Evolutionary conservation across 176 grass and related monocot genomes (phyloP), one percentile per base, ranked within the genome.

Genomic region (Leersia perrieri): DNA sequence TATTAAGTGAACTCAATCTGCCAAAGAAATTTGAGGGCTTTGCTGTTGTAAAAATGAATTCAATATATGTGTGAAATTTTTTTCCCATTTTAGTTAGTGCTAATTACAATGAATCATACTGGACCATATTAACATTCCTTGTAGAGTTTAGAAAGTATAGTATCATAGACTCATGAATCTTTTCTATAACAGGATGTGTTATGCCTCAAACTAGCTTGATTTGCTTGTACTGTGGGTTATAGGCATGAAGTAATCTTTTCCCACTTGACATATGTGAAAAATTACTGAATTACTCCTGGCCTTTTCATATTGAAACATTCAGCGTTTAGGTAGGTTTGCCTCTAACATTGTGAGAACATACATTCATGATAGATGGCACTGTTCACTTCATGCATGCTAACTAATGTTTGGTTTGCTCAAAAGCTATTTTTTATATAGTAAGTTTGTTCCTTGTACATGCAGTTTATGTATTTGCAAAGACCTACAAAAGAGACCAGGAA

Each of bases 401-500:
- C 57, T 28, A 27, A 42, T 60, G 6, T 81, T 81, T 0, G 20
- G 44, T 15, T 8, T 15, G 1, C 16, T 63, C 30, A 53, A 53
- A 67, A 82, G 27, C 16, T 82, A 49, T 16, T 39, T 39, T 11
- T 2, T n/a, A 58, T 25, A 25, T 25, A 11, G 53, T 58, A 58
- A 58, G 53, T 58, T 25, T 58, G 53, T 58, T 70, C 25, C 38
- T 70, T 83, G 7, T 85, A 27, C 63, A 68, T 83, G 77, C 87
- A 95, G 93, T 90, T 83, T 95, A 92, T 78, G 74, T 95, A 76
- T 88, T 86, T 89, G 89, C 88, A 81, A 92, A 88, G 79, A 85
- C 89, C 78, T 89, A 90, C 85, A 85, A 85, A 41, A 79, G 88
- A 84, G 77, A 74, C 49, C 72, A 83, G 68, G 86, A 87, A 22